These are phyloP conservation scores for Chalciporus sp. DNA, from an alignment of 1,284 basidiomycete species.

Conservation along the genomic window DNA sequence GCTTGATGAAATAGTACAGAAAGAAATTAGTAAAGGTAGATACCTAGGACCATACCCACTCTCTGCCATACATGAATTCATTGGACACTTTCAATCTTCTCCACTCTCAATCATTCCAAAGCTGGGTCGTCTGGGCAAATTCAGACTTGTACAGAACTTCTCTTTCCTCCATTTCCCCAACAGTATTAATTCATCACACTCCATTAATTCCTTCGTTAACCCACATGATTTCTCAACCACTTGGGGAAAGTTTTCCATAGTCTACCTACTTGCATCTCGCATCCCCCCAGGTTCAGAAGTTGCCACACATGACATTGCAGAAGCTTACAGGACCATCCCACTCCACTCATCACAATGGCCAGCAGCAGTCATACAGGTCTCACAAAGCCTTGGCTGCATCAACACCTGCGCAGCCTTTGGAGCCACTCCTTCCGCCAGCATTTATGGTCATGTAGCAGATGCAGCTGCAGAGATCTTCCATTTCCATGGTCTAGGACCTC, in stretches of 20 bases:
- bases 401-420: conserved; percentile 23
- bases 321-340: background rate
- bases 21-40: background rate
- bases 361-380: background rate
- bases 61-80: background rate
- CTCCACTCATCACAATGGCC: conserved; percentile 3
- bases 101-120: background rate
- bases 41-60: background rate
- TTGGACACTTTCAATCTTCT: background rate
- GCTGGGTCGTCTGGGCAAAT: background rate
- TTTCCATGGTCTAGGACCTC: background rate
- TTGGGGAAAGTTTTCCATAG: conserved; percentile 9
- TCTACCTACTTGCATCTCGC: background rate
- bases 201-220: background rate
- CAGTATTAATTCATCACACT: background rate
- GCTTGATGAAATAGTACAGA: background rate
- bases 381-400: background rate
- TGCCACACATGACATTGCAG: background rate
- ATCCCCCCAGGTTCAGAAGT: background rate
- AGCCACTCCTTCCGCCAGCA: conserved; percentile 29
- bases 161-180: background rate
- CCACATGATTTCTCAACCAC: background rate
- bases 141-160: conserved; percentile 5
- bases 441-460: conserved; percentile 38
- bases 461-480: conserved; percentile 14